Conservation (phyloP, 2,329 filamentous ascomycete genomes). For the Hysterium pulicare region DNA sequence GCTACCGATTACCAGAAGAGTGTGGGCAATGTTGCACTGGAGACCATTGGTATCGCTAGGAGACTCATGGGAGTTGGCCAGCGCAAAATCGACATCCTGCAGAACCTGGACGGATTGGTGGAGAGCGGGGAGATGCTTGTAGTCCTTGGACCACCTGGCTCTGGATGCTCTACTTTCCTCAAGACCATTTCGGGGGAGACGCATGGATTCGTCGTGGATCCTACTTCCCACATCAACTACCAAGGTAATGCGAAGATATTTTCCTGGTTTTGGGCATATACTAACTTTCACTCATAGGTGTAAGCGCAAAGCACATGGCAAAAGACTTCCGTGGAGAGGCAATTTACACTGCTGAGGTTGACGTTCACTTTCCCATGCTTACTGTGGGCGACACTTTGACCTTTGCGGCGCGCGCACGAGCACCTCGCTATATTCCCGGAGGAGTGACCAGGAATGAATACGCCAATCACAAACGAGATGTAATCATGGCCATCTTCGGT, state of each 20-base stretch:
- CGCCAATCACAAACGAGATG: constrained; percentile 63
- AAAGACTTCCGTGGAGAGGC: constrained; percentile 76
- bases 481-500: constrained; percentile 73
- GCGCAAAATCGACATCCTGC: constrained; percentile 60
- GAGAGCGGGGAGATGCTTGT: constrained; percentile 72
- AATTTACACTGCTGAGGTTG: constrained; percentile 82
- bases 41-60: constrained; percentile 37
- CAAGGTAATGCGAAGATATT: constrained; percentile 52
- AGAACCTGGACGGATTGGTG: constrained; percentile 65
- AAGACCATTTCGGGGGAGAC: constrained; percentile 83
- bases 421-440: constrained; percentile 59
- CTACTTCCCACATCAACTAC: constrained; percentile 74
- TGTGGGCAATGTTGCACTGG: constrained; percentile 47
- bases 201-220: constrained; percentile 71
- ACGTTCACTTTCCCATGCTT: constrained; percentile 75
- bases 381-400: constrained; percentile 75
- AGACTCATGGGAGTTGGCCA: constrained; percentile 30
- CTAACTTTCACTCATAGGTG: constrained; percentile 41
- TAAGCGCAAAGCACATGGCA: constrained; percentile 71
- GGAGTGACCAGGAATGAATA: constrained; percentile 56
- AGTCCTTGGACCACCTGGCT: constrained; percentile 66
- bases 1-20: constrained; percentile 52
- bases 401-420: constrained; percentile 70
- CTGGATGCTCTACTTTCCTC: constrained; percentile 76
- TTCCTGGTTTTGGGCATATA: not conserved